phyloP scores from a whole-genome alignment of 2,329 filamentous ascomycete species.

The Tympanopsis confertula region DNA sequence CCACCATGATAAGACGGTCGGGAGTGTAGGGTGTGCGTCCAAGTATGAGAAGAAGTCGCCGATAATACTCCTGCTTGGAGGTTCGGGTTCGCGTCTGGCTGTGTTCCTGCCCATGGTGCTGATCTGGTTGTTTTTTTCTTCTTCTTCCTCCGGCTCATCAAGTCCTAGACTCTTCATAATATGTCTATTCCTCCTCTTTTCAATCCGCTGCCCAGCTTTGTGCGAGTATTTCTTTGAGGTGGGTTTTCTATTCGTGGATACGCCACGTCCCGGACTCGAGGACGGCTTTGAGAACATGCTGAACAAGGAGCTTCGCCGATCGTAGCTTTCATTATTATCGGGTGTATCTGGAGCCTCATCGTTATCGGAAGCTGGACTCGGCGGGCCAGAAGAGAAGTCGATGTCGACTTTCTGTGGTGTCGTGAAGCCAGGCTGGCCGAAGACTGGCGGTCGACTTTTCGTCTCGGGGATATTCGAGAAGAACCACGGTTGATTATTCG shows the following conservation, averaged over 20 bases:
- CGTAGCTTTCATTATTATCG: constrained; percentile 2
- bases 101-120: neutral
- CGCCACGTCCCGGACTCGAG: constrained; percentile 28
- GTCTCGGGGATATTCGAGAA: constrained; percentile 24
- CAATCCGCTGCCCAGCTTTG: too few species aligned
- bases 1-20: constrained; percentile 50
- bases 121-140: neutral
- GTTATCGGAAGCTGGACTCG: constrained; percentile 19
- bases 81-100: too few species aligned
- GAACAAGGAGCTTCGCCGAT: constrained; percentile 24
- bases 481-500: constrained; percentile 32
- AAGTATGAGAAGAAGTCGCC: constrained; percentile 42
- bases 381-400: constrained; percentile 32
- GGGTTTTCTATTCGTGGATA: too few species aligned
- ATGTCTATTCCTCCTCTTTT: too few species aligned
- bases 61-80: constrained; percentile 10
- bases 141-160: too few species aligned
- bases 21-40: constrained; percentile 47
- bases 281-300: constrained; percentile 27
- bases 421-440: constrained; percentile 28
- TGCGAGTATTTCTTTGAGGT: too few species aligned
- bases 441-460: constrained; percentile 15
- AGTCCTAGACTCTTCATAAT: too few species aligned
- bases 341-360: neutral
- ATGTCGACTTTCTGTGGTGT: constrained; percentile 30